Base-by-base conservation (phyloP, 1,284 basidiomycete species). In the Marasmius tenuissimus region DNA sequence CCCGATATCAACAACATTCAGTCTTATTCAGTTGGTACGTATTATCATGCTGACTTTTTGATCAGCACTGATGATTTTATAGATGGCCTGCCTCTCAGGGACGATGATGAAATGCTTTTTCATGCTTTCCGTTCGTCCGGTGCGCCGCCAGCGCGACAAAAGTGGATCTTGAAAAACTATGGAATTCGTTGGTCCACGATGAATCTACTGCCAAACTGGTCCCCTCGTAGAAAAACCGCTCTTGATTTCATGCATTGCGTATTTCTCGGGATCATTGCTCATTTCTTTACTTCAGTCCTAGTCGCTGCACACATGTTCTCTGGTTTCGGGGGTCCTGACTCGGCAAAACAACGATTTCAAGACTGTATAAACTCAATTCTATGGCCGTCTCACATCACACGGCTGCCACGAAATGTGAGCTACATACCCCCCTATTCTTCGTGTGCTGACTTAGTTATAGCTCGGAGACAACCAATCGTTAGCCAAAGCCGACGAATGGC, bases 401-500 rank as follows among this genome's bases (percentile, higher is more conserved):
- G 69, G 3, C 61, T 76, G 0, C 73, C 73, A 2, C 72, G 69
- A 42, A 74, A 73, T 63, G 68, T 73, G 51, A 40, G 71, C 66
- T 37, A 9, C 9, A 16, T 9, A 40, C 16, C 9, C 9, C 39
- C 9, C 16, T 40, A 40, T 16, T 40, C n/a, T n/a, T n/a, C n/a
- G 39, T 40, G 39, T 40, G 16, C 39, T 40, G 39, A 40, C 20
- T 51, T 33, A 40, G 9, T 20, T 45, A 55, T 50, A 73, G 70
- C 62, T 72, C 20, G 66, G 69, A 10, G 61, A 69, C 35, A 71
- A 70, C 47, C 70, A 71, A 54, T 69, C 65, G 1, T 59, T 73
- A 4, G 67, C 73, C 55, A 77, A 76, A 59, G 74, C 75, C 2
- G 72, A 76, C 65, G 69, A 77, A 63, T 74, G 71, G 70, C 67